A percentile compares a stretch with the other conserved stretches of the same genome.
These are phyloP conservation scores for Peziza echinospora DNA, from an alignment of 495 filamentous ascomycete species.

Conservation along the genomic window DNA sequence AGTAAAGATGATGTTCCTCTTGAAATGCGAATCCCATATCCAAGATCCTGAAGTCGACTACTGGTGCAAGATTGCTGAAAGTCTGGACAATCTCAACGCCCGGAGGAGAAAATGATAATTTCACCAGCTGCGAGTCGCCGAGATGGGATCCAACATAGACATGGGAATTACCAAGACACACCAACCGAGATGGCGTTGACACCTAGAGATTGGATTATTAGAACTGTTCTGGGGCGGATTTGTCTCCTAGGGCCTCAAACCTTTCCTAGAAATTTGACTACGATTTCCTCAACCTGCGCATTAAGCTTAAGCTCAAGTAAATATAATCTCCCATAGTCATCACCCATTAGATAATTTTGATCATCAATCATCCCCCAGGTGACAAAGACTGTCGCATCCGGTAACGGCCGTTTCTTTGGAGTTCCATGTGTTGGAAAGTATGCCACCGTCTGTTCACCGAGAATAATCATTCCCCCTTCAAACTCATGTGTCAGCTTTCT, in stretches of 20 bases:
- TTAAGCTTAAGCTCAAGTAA: conserved; percentile 45
- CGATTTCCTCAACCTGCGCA: conserved; percentile 46
- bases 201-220: no score
- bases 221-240: no score
- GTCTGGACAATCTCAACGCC: conserved; percentile 49
- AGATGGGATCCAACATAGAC: conserved; percentile 82
- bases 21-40: conserved; percentile 69
- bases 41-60: conserved; percentile 85
- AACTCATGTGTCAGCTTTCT: not conserved
- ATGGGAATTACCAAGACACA: conserved; percentile 53
- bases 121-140: conserved; percentile 72
- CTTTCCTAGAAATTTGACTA: no score
- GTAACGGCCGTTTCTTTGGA: conserved; percentile 34
- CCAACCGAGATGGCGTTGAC: conserved; percentile 49
- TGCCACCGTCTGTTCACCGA: conserved; percentile 64
- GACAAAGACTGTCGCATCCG: conserved; percentile 59
- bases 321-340: conserved; percentile 70
- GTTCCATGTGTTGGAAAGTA: conserved; percentile 57
- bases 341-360: conserved; percentile 62
- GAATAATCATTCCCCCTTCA: conserved; percentile 43
- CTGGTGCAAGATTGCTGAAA: conserved; percentile 66
- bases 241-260: no score
- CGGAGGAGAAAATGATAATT: conserved; percentile 24
- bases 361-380: conserved; percentile 70
- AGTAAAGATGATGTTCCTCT: conserved; percentile 35